Evolutionary conservation across 2,329 filamentous ascomycete species (phyloP).

Genomic region (Trichoderma sp.): DNA sequence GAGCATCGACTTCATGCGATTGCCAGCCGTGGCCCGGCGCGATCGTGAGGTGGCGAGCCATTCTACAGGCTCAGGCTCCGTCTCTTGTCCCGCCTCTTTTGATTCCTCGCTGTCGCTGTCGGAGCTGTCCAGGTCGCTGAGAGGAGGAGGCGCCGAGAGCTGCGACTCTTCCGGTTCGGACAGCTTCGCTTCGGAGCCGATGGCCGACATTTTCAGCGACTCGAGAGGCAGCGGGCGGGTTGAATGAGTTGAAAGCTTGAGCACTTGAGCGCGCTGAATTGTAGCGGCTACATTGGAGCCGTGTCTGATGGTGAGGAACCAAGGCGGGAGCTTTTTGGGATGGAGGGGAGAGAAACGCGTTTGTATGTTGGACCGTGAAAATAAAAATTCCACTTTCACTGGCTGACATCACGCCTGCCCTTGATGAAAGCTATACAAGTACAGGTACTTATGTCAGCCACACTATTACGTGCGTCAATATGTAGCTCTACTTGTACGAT

Average conservation of each 20-base stretch:
- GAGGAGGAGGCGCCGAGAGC: conserved; percentile 32
- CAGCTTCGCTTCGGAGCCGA: conserved; percentile 34
- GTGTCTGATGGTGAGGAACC: neutral
- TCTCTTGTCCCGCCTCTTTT: conserved; percentile 19
- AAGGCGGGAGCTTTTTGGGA: neutral
- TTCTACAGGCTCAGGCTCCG: conserved; percentile 48
- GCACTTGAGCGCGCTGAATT: neutral
- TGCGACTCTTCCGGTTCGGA: conserved; percentile 38
- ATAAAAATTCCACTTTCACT: neutral
- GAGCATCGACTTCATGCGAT: conserved; percentile 77
- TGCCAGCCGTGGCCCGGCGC: conserved; percentile 80
- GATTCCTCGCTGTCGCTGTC: conserved; percentile 33
- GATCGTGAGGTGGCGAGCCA: conserved; percentile 73
- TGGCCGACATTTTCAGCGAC: conserved; percentile 24
- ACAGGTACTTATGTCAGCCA: too few species aligned
- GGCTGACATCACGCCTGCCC: neutral
- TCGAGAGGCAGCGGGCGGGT: neutral
- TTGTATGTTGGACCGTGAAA: neutral
- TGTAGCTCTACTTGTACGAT: neutral
- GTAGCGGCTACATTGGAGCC: conserved; percentile 14
- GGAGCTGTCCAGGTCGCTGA: conserved; percentile 24
- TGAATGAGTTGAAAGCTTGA: neutral
- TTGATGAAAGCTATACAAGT: neutral
- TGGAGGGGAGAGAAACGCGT: conserved; percentile 16
- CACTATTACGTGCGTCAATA: too few species aligned